Conservation (phyloP, 2,329 filamentous ascomycete genomes). For the Neonectria punicea region DNA sequence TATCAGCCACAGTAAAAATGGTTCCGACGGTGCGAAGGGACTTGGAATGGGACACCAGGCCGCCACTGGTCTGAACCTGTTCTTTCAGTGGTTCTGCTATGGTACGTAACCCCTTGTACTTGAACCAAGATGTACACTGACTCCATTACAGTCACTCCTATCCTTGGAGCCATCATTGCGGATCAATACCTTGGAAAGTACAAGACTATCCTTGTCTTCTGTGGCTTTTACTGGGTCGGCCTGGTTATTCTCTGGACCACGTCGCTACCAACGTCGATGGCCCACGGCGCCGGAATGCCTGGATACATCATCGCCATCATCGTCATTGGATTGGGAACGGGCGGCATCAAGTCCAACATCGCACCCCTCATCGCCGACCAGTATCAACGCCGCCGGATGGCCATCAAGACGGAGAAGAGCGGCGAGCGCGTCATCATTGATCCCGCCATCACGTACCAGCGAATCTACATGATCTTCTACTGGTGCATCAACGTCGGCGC, state of each 20-base stretch:
- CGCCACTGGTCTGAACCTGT: constrained; percentile 64
- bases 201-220: constrained; percentile 69
- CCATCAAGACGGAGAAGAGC: constrained; percentile 57
- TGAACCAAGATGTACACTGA: constrained; percentile 1
- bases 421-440: constrained; percentile 74
- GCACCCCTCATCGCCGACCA: constrained; percentile 72
- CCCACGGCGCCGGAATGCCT: constrained; percentile 55
- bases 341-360: constrained; percentile 76
- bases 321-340: constrained; percentile 73
- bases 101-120: constrained; percentile 31
- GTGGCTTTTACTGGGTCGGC: constrained; percentile 67
- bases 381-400: constrained; percentile 65
- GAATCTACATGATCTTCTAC: constrained; percentile 81
- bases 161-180: constrained; percentile 65
- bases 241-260: constrained; percentile 65
- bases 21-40: constrained; percentile 57
- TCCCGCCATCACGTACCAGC: constrained; percentile 72
- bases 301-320: constrained; percentile 67
- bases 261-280: constrained; percentile 52
- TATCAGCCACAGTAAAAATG: constrained; percentile 51
- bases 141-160: constrained; percentile 47
- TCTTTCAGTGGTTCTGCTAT: constrained; percentile 64
- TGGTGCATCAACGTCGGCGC: constrained; percentile 79
- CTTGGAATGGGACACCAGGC: constrained; percentile 65
- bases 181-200: constrained; percentile 69